Evolutionary conservation across 148 eudicot genomes (phyloP).

Genomic region (Heliamphora exappendiculata): DNA sequence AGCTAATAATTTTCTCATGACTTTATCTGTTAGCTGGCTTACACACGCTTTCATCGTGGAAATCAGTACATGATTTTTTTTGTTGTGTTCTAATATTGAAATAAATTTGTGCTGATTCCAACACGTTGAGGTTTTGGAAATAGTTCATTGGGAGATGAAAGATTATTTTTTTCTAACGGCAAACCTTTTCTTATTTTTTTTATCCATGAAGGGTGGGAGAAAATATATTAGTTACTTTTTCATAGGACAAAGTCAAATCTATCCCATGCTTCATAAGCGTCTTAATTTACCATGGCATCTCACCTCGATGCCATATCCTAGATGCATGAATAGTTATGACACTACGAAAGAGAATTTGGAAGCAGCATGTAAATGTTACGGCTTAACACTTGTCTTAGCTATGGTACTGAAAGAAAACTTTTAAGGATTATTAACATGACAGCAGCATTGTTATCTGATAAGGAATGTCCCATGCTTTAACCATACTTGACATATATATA

Average conservation of each 20-base stretch:
- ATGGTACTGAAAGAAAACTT: too few relatives aligned
- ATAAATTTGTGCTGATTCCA: not conserved
- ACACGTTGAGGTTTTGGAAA: not conserved
- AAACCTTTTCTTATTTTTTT: not conserved
- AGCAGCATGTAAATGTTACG: too few relatives aligned
- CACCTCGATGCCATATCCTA: not conserved
- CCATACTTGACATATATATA: too few relatives aligned
- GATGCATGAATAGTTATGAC: not conserved
- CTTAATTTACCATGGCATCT: not conserved
- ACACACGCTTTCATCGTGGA: too few relatives aligned
- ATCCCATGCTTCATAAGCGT: not conserved
- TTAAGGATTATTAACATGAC: too few relatives aligned
- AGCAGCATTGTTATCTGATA: too few relatives aligned
- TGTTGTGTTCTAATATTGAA: not conserved
- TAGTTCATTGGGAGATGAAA: not conserved
- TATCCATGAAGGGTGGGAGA: slow-evolving; percentile 2
- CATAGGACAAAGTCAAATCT: not conserved
- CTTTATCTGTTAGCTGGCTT: not conserved
- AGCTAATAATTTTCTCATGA: not conserved
- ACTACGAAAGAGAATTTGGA: not conserved
- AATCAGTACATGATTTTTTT: not conserved
- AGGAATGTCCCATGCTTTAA: too few relatives aligned
- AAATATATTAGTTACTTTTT: not conserved
- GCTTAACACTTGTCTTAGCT: too few relatives aligned
- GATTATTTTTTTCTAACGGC: not conserved